Percentiles rank a stretch among this genome's conserved stretches.
These are phyloP conservation scores for Marvania coccoides DNA, from an alignment of 139 green algal species.

Conservation along the genomic window DNA sequence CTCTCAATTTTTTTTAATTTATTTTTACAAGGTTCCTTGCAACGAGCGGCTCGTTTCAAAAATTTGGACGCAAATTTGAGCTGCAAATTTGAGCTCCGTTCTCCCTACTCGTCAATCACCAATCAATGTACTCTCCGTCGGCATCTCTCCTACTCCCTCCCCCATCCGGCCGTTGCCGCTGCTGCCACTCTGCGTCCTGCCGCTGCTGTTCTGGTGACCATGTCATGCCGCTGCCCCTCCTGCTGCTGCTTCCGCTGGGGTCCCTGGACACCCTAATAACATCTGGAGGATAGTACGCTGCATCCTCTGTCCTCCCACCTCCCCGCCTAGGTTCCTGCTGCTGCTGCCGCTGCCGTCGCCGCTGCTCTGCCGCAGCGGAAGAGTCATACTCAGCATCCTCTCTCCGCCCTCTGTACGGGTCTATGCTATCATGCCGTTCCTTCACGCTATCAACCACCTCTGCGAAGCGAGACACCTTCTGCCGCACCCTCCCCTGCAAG, in stretches of 20 bases:
- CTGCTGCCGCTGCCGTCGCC: not conserved
- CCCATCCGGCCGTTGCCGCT: not conserved
- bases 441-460: not conserved
- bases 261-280: not conserved
- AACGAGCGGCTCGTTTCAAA: no score
- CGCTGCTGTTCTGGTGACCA: not conserved
- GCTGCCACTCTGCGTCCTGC: not conserved
- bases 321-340: not conserved
- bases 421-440: not conserved
- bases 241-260: not conserved
- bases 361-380: not conserved
- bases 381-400: not conserved
- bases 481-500: not conserved
- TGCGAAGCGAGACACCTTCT: conserved; percentile 7
- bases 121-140: not conserved
- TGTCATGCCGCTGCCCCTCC: not conserved
- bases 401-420: not conserved
- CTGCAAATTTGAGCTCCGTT: no score
- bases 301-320: not conserved
- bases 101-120: not conserved
- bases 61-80: no score
- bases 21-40: not conserved
- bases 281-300: not conserved
- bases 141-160: not conserved
- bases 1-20: no score